Evolutionary conservation across 441 rosid species (phyloP).

Genomic region (Macaranga tanarius): DNA sequence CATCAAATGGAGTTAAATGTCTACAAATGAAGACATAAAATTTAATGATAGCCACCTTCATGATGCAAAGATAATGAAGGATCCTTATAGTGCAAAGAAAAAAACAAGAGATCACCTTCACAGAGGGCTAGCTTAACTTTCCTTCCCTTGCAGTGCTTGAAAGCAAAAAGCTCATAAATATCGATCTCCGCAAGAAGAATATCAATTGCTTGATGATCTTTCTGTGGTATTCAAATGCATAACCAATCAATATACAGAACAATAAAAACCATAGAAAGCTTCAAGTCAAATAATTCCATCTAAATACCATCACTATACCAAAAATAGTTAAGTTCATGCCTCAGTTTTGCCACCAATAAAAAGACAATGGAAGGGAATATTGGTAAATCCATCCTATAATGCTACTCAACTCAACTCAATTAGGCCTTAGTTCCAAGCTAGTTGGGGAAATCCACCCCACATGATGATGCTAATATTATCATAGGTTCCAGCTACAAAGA

Average conservation of each 20-base stretch:
- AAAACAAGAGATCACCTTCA: slow-evolving; percentile 57
- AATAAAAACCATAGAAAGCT: slow-evolving; percentile 1
- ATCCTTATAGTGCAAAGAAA: background rate
- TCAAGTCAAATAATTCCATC: background rate
- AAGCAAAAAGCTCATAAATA: slow-evolving; percentile 98
- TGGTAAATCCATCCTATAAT: background rate
- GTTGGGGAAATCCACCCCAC: background rate
- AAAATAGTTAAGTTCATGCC: slow-evolving; percentile 4
- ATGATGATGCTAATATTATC: background rate
- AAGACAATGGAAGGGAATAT: background rate
- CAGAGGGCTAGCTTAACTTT: slow-evolving; percentile 93
- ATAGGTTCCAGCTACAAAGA: background rate
- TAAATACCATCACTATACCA: background rate
- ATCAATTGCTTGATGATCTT: slow-evolving; percentile 97
- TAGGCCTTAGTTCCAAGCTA: background rate
- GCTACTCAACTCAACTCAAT: background rate
- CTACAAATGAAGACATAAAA: background rate
- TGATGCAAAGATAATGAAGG: background rate
- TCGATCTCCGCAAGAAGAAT: slow-evolving; percentile 97
- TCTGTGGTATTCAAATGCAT: slow-evolving; percentile 49
- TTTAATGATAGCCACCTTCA: background rate
- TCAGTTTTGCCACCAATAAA: slow-evolving; percentile 5
- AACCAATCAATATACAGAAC: slow-evolving; percentile 13
- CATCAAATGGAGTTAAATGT: background rate
- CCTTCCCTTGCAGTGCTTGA: slow-evolving; percentile 98